phyloP scores from a whole-genome alignment of 2,329 filamentous ascomycete species.

The Penicillium sp. region DNA sequence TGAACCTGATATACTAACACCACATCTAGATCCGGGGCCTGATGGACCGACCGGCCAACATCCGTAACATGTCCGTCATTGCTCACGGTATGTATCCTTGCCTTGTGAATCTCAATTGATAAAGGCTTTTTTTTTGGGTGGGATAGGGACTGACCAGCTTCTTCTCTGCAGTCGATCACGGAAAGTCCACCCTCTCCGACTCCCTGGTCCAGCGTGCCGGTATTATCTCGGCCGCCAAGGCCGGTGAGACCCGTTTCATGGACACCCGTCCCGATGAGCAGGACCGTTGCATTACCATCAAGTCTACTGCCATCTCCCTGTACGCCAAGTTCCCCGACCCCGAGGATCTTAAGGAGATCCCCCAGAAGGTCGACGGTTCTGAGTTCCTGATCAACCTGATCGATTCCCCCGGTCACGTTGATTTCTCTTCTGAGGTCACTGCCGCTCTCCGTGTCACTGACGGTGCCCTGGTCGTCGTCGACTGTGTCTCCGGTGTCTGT shows the following conservation, averaged over 20 bases:
- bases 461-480: constrained; percentile 98
- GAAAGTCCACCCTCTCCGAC: constrained; percentile 99
- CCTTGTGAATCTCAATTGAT: not conserved
- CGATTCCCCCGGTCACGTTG: constrained; percentile 99
- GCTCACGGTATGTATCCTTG: constrained; percentile 73
- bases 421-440: constrained; percentile 99
- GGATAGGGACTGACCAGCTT: constrained; percentile 15
- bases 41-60: constrained; percentile 64
- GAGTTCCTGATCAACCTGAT: constrained; percentile 99
- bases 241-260: constrained; percentile 92
- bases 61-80: constrained; percentile 99
- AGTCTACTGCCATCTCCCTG: constrained; percentile 99
- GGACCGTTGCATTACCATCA: constrained; percentile 99
- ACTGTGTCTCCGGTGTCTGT: constrained; percentile 99
- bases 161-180: constrained; percentile 79
- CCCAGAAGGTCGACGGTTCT: constrained; percentile 83
- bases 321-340: constrained; percentile 81
- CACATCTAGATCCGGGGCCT: constrained; percentile 51
- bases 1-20: constrained; percentile 15
- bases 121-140: not conserved
- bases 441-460: constrained; percentile 99
- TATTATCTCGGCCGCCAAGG: constrained; percentile 99
- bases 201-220: constrained; percentile 98
- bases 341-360: constrained; percentile 94
- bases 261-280: constrained; percentile 98